Percentiles rank a stretch among this genome's conserved stretches.
These are phyloP conservation scores for Cutaneotrichosporon sp. DNA, from an alignment of 1,284 basidiomycete genomes.

Conservation along the genomic window DNA sequence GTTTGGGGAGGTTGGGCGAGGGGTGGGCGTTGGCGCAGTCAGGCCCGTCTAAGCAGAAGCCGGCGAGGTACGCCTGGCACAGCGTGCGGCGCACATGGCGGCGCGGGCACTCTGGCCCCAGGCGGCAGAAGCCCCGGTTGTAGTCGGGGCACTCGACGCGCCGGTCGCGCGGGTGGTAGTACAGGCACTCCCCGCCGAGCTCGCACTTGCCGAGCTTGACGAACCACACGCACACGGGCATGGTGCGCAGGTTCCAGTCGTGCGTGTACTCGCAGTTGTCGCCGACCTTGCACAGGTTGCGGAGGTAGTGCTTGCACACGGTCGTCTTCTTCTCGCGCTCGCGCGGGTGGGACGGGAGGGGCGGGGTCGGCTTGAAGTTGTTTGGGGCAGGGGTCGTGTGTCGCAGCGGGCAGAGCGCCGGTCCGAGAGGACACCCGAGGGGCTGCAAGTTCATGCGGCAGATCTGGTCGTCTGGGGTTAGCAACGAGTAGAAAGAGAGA, in stretches of 20 bases:
- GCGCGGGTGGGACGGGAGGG: constrained; percentile 69
- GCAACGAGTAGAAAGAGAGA: constrained; percentile 12
- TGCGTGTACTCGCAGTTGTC: constrained; percentile 98
- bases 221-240: constrained; percentile 99
- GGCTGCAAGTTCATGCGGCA: constrained; percentile 77
- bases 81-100: constrained; percentile 90
- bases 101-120: constrained; percentile 84
- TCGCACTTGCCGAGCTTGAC: constrained; percentile 98
- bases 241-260: constrained; percentile 95
- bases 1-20: constrained; percentile 58
- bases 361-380: constrained; percentile 85
- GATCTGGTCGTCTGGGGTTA: constrained; percentile 76
- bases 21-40: constrained; percentile 84
- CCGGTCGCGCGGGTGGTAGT: constrained; percentile 87
- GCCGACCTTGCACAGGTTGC: constrained; percentile 97
- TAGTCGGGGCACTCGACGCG: constrained; percentile 95
- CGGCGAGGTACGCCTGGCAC: constrained; percentile 88
- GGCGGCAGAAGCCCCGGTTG: constrained; percentile 90
- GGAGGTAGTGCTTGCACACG: constrained; percentile 99
- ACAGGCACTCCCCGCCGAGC: constrained; percentile 96
- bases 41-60: constrained; percentile 92
- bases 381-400: constrained; percentile 81
- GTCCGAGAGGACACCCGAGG: constrained; percentile 82
- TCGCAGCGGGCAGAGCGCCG: constrained; percentile 81
- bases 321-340: constrained; percentile 85